Percentiles rank a stretch among this genome's conserved stretches.
Conservation (phyloP, 768 basidiomycete genomes). For the Pleurotus djamor region DNA sequence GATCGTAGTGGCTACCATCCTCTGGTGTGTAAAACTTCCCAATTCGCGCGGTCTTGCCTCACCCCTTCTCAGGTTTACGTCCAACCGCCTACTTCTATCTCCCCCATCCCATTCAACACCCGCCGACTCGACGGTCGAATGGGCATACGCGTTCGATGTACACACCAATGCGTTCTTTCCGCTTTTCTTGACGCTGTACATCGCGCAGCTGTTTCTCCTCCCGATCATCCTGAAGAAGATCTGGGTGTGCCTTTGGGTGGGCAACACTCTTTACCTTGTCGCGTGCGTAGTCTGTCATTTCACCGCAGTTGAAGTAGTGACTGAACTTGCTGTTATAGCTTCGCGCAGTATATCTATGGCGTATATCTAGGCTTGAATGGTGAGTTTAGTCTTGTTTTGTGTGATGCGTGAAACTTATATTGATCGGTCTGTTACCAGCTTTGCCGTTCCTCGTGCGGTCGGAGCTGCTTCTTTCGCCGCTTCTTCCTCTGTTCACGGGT, state of each 20-base stretch:
- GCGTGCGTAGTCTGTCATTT: conserved; percentile 41
- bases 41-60: background rate
- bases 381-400: conserved; percentile 27
- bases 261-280: conserved; percentile 88
- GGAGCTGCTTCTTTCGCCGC: conserved; percentile 86
- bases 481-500: conserved; percentile 82
- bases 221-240: conserved; percentile 81
- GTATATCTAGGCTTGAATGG: conserved; percentile 85
- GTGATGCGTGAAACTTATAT: background rate
- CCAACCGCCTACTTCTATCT: conserved; percentile 69
- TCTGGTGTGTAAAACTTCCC: conserved; percentile 54
- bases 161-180: conserved; percentile 98
- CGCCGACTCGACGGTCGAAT: conserved; percentile 76
- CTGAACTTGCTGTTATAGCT: conserved; percentile 38
- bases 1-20: conserved; percentile 64
- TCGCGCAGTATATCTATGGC: conserved; percentile 90
- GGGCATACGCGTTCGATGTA: conserved; percentile 96
- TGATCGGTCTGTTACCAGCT: conserved; percentile 39
- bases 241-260: conserved; percentile 94
- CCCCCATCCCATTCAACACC: conserved; percentile 72
- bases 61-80: conserved; percentile 50
- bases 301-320: background rate
- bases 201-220: conserved; percentile 84
- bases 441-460: conserved; percentile 93
- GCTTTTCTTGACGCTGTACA: conserved; percentile 84